phyloP scores from a whole-genome alignment of 2,329 filamentous ascomycete species.

The Stachybotrys echinatus region DNA sequence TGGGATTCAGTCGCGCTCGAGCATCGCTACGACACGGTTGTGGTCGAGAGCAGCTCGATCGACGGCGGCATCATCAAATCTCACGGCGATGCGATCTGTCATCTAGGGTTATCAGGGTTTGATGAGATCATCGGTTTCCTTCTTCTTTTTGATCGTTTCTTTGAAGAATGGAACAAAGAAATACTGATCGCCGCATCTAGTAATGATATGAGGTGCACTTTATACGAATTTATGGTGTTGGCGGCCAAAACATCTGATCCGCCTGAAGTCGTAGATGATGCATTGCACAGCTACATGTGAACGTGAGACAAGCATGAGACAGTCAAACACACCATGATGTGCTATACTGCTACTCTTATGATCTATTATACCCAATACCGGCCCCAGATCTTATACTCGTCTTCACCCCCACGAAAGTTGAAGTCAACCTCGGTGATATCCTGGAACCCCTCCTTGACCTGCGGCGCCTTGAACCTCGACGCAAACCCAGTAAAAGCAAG shows the following conservation, averaged over 20 bases:
- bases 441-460: slow-evolving; percentile 71
- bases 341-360: too few species aligned
- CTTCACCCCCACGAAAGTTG: slow-evolving; percentile 62
- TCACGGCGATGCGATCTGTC: slow-evolving; percentile 17
- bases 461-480: slow-evolving; percentile 68
- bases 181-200: too few species aligned
- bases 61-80: slow-evolving; percentile 7
- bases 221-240: too few species aligned
- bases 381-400: slow-evolving; percentile 67
- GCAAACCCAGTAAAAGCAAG: slow-evolving; percentile 76
- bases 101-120: slow-evolving; percentile 15
- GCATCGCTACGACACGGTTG: slow-evolving; percentile 11
- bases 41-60: slow-evolving; percentile 10
- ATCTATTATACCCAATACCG: slow-evolving; percentile 66
- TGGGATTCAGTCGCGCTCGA: slow-evolving; percentile 15
- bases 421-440: slow-evolving; percentile 76
- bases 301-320: too few species aligned
- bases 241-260: too few species aligned
- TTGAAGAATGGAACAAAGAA: too few species aligned
- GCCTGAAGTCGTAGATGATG: too few species aligned
- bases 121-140: too few species aligned
- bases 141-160: too few species aligned
- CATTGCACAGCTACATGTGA: too few species aligned
- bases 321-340: too few species aligned
- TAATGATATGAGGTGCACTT: too few species aligned